A percentile compares a stretch with the other conserved stretches of the same genome.
phyloP scores from a whole-genome alignment of 2,329 filamentous ascomycete genomes.

The Pseudofabraea citricarpa region DNA sequence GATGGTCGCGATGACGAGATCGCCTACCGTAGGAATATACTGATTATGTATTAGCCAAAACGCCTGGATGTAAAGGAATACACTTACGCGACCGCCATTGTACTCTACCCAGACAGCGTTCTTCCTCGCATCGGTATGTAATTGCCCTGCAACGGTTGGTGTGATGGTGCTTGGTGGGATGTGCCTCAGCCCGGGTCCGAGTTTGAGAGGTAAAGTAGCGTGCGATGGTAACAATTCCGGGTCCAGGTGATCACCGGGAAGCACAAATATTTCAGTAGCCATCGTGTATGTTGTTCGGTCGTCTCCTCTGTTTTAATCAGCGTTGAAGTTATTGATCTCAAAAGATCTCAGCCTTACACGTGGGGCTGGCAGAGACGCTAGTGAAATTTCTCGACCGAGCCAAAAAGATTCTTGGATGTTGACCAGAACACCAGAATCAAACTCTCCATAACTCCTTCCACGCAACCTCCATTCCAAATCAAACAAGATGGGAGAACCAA shows the following conservation, averaged over 20 bases:
- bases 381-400: constrained; percentile 22
- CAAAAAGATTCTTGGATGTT: constrained; percentile 18
- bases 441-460: background rate
- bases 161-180: constrained; percentile 71
- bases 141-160: constrained; percentile 61
- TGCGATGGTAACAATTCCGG: constrained; percentile 61
- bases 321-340: constrained; percentile 5
- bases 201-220: constrained; percentile 65
- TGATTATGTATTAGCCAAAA: constrained; percentile 31
- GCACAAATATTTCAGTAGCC: constrained; percentile 55
- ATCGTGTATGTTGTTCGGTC: constrained; percentile 12
- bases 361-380: constrained; percentile 18
- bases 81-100: constrained; percentile 60
- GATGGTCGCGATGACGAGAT: constrained; percentile 85
- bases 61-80: background rate
- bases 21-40: constrained; percentile 76
- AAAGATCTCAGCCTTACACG: constrained; percentile 24
- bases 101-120: constrained; percentile 75
- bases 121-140: constrained; percentile 66
- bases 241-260: constrained; percentile 77
- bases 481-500: constrained; percentile 24
- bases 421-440: background rate
- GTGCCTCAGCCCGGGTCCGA: constrained; percentile 80
- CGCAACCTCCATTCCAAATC: background rate
- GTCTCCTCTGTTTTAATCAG: no score